A percentile compares a stretch with the other conserved stretches of the same genome.
Evolutionary conservation across 306 rosid genomes (phyloP).

Genomic region (Mucuna pruriens): DNA sequence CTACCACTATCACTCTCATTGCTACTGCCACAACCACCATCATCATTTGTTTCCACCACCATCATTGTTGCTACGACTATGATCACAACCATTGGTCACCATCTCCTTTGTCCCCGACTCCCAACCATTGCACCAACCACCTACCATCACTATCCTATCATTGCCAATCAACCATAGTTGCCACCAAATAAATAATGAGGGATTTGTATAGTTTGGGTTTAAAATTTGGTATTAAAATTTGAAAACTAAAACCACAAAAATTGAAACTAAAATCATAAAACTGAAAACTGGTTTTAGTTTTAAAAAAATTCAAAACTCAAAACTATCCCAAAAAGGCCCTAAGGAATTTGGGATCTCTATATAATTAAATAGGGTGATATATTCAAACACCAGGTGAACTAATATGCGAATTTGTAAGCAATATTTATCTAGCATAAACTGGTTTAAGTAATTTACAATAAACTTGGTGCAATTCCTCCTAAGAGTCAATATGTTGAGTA

Average conservation of each 20-base stretch:
- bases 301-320: background rate
- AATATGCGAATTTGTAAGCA: background rate
- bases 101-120: background rate
- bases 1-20: background rate
- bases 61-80: background rate
- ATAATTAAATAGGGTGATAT: background rate
- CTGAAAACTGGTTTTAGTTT: background rate
- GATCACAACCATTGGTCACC: background rate
- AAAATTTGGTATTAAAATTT: background rate
- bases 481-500: background rate
- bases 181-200: background rate
- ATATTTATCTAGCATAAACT: background rate
- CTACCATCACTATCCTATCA: background rate
- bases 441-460: background rate
- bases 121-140: background rate
- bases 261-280: background rate
- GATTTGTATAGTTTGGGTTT: background rate
- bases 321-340: background rate
- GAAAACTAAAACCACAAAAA: background rate
- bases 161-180: background rate
- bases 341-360: background rate
- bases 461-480: background rate
- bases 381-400: background rate
- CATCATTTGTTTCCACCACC: background rate
- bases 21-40: too few relatives aligned